Evolutionary conservation across 2,329 filamentous ascomycete species (phyloP), one percentile per base, ranked within the genome.

Genomic region (Dothideomycetes sp.): DNA sequence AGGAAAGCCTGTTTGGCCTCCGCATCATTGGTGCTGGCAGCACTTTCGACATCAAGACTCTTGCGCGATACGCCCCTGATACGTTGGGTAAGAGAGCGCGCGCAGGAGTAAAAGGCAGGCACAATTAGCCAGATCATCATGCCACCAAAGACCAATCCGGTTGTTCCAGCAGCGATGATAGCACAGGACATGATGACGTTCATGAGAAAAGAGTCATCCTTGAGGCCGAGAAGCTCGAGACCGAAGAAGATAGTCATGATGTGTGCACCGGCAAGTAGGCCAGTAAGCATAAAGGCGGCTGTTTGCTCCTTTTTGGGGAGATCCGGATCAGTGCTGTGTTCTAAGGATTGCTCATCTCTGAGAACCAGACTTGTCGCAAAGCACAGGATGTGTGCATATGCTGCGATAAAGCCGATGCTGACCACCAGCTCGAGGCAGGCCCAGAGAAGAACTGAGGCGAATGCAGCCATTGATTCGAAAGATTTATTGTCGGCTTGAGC

Each of bases 231-330:
- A 3, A 41, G 30, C 5, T 33, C 34, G 2, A 41, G 39, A 10
- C 39, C 39, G 30, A 41, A 41, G 30, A 41, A 41, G 27, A 41
- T 34, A n/a, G 37, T 33, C 0, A 34, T 41, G 34, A 37, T 32
- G 39, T 41, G 39, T 19, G 37, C 33, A 30, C 39, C 39, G 16
- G 27, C 33, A 11, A 41, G 39, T 30, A 41, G 33, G n/a, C 34
- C 39, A 10, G 39, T 31, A 29, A 41, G 36, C 15, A 41, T 32
- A 9, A 41, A 27, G 10, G 34, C 31, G 14, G 39, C 39, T 2
- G 39, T 41, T 15, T 41, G 36, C 19, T 41, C 39, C 34, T 37
- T 41, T 4, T 33, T 36, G 2, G 39, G 34, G 16, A 33, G 17
- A 11, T 37, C 39, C 11, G 34, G 24, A 5, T 41, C 39, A 27